A percentile compares a stretch with the other conserved stretches of the same genome.
Conservation (phyloP, 2,329 filamentous ascomycete genomes). For the Diaporthe humulicola region DNA sequence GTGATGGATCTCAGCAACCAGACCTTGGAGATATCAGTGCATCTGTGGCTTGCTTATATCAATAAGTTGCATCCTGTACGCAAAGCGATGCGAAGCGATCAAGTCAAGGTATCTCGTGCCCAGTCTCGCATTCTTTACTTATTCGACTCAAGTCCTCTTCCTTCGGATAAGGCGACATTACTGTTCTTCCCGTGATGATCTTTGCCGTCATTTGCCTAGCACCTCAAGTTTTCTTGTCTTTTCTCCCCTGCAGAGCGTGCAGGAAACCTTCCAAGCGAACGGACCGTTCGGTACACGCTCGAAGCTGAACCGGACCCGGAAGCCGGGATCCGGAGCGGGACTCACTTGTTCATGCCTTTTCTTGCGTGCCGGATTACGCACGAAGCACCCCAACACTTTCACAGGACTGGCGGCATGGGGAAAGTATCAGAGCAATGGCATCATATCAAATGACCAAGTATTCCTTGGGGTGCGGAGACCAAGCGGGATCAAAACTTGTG, state of each 20-base stretch:
- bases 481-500: background rate
- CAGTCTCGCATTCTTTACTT: background rate
- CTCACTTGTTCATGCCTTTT: background rate
- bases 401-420: background rate
- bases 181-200: background rate
- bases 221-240: background rate
- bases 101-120: too few relatives aligned
- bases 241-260: background rate
- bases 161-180: background rate
- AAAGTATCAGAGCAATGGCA: background rate
- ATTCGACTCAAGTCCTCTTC: background rate
- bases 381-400: background rate
- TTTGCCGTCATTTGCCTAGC: background rate
- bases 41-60: background rate
- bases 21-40: background rate
- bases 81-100: too few relatives aligned
- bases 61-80: background rate
- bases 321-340: background rate
- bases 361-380: background rate
- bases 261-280: background rate
- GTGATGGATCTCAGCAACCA: too few relatives aligned
- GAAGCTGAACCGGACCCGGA: background rate
- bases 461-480: background rate
- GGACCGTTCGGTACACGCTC: background rate
- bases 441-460: background rate